Percentiles rank a stretch among this genome's conserved stretches.
phyloP scores from a whole-genome alignment of 2,329 filamentous ascomycete species.

The Cladosporium velox region DNA sequence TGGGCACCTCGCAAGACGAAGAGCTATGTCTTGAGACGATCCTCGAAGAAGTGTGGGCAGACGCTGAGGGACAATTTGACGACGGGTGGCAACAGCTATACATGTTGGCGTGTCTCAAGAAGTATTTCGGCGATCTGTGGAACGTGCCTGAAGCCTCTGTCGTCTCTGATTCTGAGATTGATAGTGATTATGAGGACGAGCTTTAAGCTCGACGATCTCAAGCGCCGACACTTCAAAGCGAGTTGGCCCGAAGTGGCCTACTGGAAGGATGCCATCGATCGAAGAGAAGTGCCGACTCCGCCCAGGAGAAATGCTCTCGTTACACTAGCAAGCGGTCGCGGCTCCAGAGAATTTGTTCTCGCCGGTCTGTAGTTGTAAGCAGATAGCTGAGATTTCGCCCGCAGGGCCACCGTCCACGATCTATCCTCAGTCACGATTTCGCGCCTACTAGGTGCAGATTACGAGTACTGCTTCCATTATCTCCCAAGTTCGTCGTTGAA shows the following conservation, averaged over 20 bases:
- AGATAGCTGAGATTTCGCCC: background rate
- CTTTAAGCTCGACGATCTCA: background rate
- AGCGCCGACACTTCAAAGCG: too few relatives aligned
- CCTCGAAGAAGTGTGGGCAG: conserved; percentile 7
- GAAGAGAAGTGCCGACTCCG: too few relatives aligned
- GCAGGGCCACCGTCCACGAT: background rate
- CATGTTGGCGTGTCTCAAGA: conserved; percentile 1
- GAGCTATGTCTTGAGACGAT: background rate
- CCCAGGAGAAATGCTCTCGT: too few relatives aligned
- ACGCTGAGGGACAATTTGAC: background rate
- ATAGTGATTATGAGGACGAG: background rate
- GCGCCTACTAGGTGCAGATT: background rate
- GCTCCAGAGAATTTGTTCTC: background rate
- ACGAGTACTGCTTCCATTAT: too few relatives aligned
- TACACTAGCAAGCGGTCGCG: too few relatives aligned
- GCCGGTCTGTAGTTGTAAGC: background rate
- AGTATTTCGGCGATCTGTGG: background rate
- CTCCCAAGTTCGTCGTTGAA: too few relatives aligned
- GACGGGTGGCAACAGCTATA: conserved; percentile 10
- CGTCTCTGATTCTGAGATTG: too few relatives aligned
- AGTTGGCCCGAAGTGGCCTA: too few relatives aligned
- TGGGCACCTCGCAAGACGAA: too few relatives aligned
- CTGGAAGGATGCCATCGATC: too few relatives aligned
- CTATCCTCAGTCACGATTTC: background rate
- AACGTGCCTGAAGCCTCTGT: background rate